Evolutionary conservation across 1,139 yeast species (phyloP).

Genomic region (Candida sojae): DNA sequence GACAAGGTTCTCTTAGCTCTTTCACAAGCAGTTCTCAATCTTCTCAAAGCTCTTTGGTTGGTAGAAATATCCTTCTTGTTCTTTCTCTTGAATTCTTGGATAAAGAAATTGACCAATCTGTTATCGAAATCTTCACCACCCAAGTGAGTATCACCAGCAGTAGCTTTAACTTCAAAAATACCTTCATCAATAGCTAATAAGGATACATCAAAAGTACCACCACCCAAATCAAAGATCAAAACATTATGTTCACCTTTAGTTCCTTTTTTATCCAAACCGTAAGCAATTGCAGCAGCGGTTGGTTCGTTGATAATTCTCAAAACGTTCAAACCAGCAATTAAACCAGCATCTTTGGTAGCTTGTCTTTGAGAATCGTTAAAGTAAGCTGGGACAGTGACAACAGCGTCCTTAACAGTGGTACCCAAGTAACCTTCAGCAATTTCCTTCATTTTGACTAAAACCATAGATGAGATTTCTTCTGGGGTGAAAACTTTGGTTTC

Average conservation of each 20-base stretch:
- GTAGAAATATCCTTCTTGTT: constrained; percentile 37
- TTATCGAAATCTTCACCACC: constrained; percentile 79
- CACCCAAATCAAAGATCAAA: constrained; percentile 93
- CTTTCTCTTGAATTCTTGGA: constrained; percentile 41
- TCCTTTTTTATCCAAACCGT: constrained; percentile 53
- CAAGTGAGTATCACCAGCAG: constrained; percentile 98
- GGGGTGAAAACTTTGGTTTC: constrained; percentile 66
- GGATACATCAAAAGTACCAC: constrained; percentile 98
- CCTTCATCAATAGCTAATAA: constrained; percentile 91
- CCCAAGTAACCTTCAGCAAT: constrained; percentile 70
- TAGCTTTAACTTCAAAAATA: constrained; percentile 94
- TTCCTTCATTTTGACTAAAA: constrained; percentile 64
- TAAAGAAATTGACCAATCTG: constrained; percentile 36
- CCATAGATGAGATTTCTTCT: constrained; percentile 70
- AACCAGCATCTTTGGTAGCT: constrained; percentile 65
- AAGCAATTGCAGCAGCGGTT: constrained; percentile 65
- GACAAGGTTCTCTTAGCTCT: constrained; percentile 46
- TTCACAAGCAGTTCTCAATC: constrained; percentile 47
- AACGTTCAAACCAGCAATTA: constrained; percentile 61
- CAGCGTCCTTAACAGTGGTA: constrained; percentile 63
- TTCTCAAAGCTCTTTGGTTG: constrained; percentile 42
- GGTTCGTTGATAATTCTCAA: constrained; percentile 64
- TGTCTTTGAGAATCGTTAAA: constrained; percentile 66
- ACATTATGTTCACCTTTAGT: constrained; percentile 63
- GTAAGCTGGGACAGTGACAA: constrained; percentile 70